Evolutionary conservation across 805 yeast species (phyloP).

Genomic region (Scheffersomyces lignosus): DNA sequence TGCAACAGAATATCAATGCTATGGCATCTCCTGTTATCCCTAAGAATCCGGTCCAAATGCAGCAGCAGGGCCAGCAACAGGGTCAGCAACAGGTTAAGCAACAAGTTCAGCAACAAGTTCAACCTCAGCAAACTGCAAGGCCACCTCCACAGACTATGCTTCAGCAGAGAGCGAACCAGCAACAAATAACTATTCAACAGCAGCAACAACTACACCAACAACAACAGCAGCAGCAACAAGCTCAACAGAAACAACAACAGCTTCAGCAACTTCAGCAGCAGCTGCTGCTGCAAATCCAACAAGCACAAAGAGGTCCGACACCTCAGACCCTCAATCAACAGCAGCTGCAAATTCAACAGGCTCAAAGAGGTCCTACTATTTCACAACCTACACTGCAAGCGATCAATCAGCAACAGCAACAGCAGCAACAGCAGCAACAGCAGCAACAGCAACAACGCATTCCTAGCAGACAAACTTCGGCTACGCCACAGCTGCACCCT

Average conservation of each 20-base stretch:
- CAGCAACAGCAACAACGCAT: slow-evolving; percentile 1
- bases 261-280: not conserved
- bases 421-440: not conserved
- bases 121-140: not conserved
- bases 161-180: not conserved
- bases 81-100: slow-evolving; percentile 1
- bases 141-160: not conserved
- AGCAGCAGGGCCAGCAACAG: slow-evolving; percentile 6
- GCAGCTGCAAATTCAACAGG: not conserved
- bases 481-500: slow-evolving; percentile 2
- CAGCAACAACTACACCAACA: slow-evolving; percentile 3
- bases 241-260: not conserved
- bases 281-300: not conserved
- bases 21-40: not conserved
- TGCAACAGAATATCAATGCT: not conserved
- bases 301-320: not conserved
- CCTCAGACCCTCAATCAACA: too few species aligned
- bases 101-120: slow-evolving; percentile 1
- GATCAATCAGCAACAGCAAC: not conserved
- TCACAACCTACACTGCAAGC: too few species aligned
- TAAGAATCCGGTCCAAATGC: slow-evolving; percentile 4
- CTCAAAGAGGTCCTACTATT: not conserved
- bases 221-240: slow-evolving; percentile 5
- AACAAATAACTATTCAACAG: slow-evolving; percentile 9
- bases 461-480: slow-evolving; percentile 1